phyloP scores from a whole-genome alignment of 2,329 filamentous ascomycete genomes.

The Sphaerostilbella broomeana region DNA sequence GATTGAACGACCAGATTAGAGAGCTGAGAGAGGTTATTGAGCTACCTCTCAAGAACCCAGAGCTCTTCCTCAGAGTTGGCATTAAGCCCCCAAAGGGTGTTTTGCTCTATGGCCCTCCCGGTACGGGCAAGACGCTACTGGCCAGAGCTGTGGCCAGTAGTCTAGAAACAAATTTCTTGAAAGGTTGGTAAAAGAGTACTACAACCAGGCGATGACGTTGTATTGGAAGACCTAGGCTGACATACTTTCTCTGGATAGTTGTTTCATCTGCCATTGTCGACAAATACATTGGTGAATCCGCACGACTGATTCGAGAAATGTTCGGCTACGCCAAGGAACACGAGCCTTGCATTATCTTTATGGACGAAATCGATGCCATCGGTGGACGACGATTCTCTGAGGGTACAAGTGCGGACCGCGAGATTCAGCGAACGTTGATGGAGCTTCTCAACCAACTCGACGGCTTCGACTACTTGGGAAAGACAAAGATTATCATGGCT shows the following conservation, averaged over 20 bases:
- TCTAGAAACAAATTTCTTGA: slow-evolving; percentile 95
- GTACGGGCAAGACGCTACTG: slow-evolving; percentile 92
- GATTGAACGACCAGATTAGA: slow-evolving; percentile 95
- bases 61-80: slow-evolving; percentile 90
- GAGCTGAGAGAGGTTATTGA: slow-evolving; percentile 97
- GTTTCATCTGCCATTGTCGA: slow-evolving; percentile 98
- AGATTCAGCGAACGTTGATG: slow-evolving; percentile 98
- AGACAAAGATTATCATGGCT: slow-evolving; percentile 99
- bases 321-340: slow-evolving; percentile 99
- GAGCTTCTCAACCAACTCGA: slow-evolving; percentile 97
- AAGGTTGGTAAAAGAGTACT: slow-evolving; percentile 52
- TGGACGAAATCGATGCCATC: slow-evolving; percentile 99
- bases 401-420: slow-evolving; percentile 92
- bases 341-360: slow-evolving; percentile 99
- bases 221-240: slow-evolving; percentile 17
- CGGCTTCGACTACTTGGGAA: slow-evolving; percentile 97
- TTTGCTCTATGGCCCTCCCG: slow-evolving; percentile 88
- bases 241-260: slow-evolving; percentile 55
- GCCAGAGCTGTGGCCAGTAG: slow-evolving; percentile 93
- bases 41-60: slow-evolving; percentile 94
- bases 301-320: slow-evolving; percentile 96
- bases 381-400: slow-evolving; percentile 94
- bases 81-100: slow-evolving; percentile 99
- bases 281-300: slow-evolving; percentile 99
- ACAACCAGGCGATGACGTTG: neutral